These are phyloP conservation scores for Neurospora crassa DNA, from an alignment of 2,329 filamentous ascomycete genomes.

Conservation along the genomic window DNA sequence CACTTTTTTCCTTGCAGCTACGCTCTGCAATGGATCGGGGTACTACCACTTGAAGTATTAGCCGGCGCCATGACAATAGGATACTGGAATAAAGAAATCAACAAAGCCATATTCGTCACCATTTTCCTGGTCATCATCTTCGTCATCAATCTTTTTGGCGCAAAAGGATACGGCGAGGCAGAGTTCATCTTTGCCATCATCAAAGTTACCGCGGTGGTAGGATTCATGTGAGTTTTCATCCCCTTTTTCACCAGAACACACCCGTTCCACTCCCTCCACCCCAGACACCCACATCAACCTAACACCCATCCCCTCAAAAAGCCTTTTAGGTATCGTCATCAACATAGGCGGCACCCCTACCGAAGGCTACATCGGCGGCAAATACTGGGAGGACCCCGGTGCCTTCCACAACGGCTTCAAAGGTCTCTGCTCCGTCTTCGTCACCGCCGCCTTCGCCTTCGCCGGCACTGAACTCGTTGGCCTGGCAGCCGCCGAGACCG, in stretches of 20 bases:
- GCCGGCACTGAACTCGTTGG: constrained; percentile 67
- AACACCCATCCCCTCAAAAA: constrained; percentile 1
- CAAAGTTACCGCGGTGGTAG: constrained; percentile 39
- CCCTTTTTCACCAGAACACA: neutral
- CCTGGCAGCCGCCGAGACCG: constrained; percentile 61
- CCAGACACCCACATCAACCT: constrained; percentile 1
- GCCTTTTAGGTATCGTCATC: constrained; percentile 20
- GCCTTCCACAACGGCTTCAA: constrained; percentile 66
- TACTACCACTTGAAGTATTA: constrained; percentile 38
- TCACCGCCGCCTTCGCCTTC: constrained; percentile 66
- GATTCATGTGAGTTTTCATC: constrained; percentile 18
- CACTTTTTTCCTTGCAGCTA: constrained; percentile 24
- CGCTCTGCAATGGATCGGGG: constrained; percentile 38
- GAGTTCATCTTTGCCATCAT: constrained; percentile 50
- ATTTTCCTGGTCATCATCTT: constrained; percentile 44
- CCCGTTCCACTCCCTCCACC: neutral
- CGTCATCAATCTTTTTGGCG: constrained; percentile 46
- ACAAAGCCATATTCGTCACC: constrained; percentile 41
- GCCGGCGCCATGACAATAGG: constrained; percentile 38
- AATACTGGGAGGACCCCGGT: constrained; percentile 40
- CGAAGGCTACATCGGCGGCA: constrained; percentile 39
- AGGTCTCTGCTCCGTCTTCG: constrained; percentile 62
- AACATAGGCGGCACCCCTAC: constrained; percentile 46
- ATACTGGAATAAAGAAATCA: constrained; percentile 35
- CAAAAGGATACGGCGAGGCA: constrained; percentile 46